Evolutionary conservation across 352 stramenopile species (phyloP).

Genomic region (Globisporangium spinosum): DNA sequence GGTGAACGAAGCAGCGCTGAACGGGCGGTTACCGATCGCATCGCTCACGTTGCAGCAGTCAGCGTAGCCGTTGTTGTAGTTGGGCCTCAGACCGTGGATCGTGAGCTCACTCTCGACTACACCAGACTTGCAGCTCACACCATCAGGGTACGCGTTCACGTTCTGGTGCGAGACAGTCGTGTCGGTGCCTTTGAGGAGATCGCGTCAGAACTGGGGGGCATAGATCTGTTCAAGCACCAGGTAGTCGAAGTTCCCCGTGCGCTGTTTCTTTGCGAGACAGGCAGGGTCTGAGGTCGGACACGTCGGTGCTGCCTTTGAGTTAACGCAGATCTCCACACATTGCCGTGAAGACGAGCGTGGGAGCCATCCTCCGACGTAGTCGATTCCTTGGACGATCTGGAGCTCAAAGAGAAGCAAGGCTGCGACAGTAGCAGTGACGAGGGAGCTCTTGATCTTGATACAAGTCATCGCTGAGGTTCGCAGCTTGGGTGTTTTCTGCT

Average conservation of each 20-base stretch:
- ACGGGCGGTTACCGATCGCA: conserved; percentile 51
- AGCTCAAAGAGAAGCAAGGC: neutral
- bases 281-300: conserved; percentile 50
- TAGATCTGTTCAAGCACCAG: conserved; percentile 74
- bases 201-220: conserved; percentile 74
- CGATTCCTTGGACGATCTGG: conserved; percentile 21
- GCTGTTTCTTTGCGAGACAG: conserved; percentile 59
- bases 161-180: conserved; percentile 78
- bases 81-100: conserved; percentile 74
- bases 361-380: conserved; percentile 65
- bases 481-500: neutral
- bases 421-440: neutral
- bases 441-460: neutral
- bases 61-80: conserved; percentile 70
- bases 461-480: neutral
- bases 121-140: conserved; percentile 35
- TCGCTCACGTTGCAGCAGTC: conserved; percentile 66
- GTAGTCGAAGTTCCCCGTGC: conserved; percentile 70
- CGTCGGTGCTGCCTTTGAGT: conserved; percentile 47
- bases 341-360: conserved; percentile 27
- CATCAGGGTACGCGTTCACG: conserved; percentile 51
- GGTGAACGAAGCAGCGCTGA: conserved; percentile 39
- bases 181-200: conserved; percentile 65
- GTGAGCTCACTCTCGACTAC: conserved; percentile 48
- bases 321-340: conserved; percentile 72